Evolutionary conservation across 768 basidiomycete genomes (phyloP).

Genomic region (Amanita phalloides): DNA sequence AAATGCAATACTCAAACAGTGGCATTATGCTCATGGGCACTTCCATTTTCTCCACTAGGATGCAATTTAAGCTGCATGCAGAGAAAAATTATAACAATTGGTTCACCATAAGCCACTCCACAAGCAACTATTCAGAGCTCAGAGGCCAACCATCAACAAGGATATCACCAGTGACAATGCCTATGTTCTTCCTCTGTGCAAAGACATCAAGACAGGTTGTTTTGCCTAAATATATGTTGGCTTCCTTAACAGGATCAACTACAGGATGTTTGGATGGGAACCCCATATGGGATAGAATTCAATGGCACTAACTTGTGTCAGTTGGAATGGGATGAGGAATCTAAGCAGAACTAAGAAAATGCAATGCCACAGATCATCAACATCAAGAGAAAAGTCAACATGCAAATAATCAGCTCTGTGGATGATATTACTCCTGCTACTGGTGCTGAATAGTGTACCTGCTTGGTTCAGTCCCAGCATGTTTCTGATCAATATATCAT

Average conservation of each 20-base stretch:
- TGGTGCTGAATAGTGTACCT: constrained; percentile 63
- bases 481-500: constrained; percentile 22
- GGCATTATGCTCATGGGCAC: constrained; percentile 70
- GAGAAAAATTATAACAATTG: constrained; percentile 10
- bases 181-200: constrained; percentile 63
- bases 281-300: constrained; percentile 50
- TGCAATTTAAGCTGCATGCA: constrained; percentile 14
- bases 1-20: constrained; percentile 80
- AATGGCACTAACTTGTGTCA: constrained; percentile 55
- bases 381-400: constrained; percentile 38
- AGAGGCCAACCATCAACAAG: constrained; percentile 58
- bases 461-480: constrained; percentile 57
- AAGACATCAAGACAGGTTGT: constrained; percentile 71
- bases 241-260: not conserved
- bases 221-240: constrained; percentile 33
- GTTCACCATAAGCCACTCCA: constrained; percentile 69
- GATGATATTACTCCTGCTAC: constrained; percentile 42
- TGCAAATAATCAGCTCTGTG: constrained; percentile 51
- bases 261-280: not conserved
- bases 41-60: constrained; percentile 73
- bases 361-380: constrained; percentile 49
- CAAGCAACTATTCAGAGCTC: constrained; percentile 38
- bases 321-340: constrained; percentile 60
- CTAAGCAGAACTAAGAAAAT: constrained; percentile 63
- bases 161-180: constrained; percentile 52